Base-by-base conservation (phyloP, 106 monocot species). In the Platanthera guangdongensis region DNA sequence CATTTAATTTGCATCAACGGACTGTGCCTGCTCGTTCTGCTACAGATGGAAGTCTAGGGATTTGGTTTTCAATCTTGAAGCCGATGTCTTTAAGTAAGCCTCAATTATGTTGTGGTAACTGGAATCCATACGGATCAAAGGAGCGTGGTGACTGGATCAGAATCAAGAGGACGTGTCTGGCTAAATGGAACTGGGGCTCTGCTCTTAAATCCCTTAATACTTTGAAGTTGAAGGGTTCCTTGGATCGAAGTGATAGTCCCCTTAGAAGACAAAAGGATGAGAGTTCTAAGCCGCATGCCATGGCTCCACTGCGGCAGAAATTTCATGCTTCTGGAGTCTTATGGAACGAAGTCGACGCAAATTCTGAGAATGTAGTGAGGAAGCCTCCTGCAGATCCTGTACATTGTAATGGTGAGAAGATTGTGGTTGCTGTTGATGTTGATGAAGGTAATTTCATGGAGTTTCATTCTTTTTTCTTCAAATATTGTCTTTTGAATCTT, bases 401-500 rank as follows among this genome's bases (percentile, higher is more conserved):
- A 47, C 70, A 70, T 47, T 48, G 47, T 45, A 70, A 47, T 15
- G 6, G 45, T 47, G 47, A 47, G 14, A 70, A 70, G 16, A 46
- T 70, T 25, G 70, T 25, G 0, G 70, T 70, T 48, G 70, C 70
- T 70, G 70, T 70, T 70, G 70, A 70, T 48, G 70, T 70, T 47
- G 70, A 70, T 70, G 70, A 70, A 70, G 70, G 70, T 70, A 70
- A 47, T 70, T 45, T 39, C n/a, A 15, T 48, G 70, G 12, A 14
- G 14, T 0, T 47, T 53, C 13, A 53, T 53, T 53, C 8, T 32
- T 10, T 65, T 19, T 30, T 70, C 47, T 47, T 70, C 15, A 70
- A 47, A 45, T 4, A 19, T 19, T 59, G 59, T 59, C 5, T 59
- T 59, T 59, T 65, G 12, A 65, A 65, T 30, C 11, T 22, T 65